phyloP scores from a whole-genome alignment of 2,329 filamentous ascomycete genomes.

The Trichoderma citrinoviride region DNA sequence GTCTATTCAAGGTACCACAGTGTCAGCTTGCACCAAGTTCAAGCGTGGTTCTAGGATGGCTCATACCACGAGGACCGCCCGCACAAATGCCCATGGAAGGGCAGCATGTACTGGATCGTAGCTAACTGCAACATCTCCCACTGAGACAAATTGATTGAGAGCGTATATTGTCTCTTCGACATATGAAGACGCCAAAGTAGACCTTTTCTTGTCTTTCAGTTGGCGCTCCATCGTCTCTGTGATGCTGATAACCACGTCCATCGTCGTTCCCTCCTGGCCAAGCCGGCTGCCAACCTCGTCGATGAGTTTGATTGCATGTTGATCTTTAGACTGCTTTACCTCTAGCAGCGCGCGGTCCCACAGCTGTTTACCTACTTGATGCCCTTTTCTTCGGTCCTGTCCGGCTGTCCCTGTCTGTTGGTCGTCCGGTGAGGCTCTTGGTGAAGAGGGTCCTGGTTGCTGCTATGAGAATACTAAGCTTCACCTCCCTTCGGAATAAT shows the following conservation, averaged over 20 bases:
- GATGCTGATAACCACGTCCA: not conserved
- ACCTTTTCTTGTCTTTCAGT: not conserved
- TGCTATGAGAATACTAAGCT: not conserved
- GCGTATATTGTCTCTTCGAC: not conserved
- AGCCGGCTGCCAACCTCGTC: not conserved
- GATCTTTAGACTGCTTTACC: not conserved
- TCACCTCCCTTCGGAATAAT: accelerated
- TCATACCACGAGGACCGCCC: not conserved
- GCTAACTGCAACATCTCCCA: not conserved
- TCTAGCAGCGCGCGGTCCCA: not conserved
- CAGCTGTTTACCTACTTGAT: not conserved
- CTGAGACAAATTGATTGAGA: not conserved
- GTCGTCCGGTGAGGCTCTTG: not conserved
- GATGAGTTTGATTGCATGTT: not conserved
- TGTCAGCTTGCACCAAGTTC: not conserved
- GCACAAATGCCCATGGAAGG: not conserved
- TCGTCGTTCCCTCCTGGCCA: not conserved
- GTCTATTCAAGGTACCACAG: not conserved
- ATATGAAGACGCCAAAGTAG: not conserved
- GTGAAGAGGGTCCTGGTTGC: not conserved
- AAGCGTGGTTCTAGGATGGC: not conserved
- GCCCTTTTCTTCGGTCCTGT: not conserved
- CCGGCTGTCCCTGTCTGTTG: not conserved
- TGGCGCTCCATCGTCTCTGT: not conserved
- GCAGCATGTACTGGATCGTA: not conserved